Evolutionary conservation across 768 basidiomycete genomes (phyloP).

Genomic region (Flagelloscypha sp.): DNA sequence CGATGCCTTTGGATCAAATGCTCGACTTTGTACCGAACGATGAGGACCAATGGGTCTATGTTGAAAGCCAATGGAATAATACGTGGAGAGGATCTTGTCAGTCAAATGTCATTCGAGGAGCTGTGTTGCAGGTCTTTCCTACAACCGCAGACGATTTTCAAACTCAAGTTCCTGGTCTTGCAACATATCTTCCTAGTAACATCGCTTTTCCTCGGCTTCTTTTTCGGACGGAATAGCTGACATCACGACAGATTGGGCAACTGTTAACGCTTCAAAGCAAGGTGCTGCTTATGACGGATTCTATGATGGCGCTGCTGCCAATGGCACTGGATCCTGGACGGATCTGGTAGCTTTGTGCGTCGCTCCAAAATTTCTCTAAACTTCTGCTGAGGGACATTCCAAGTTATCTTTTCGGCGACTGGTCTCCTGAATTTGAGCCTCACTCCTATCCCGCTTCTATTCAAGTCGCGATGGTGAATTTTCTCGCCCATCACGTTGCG

Average conservation of each 20-base stretch:
- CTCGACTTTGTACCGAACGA: constrained; percentile 11
- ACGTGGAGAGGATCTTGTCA: constrained; percentile 9
- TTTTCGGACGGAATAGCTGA: no score
- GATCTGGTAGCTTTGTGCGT: no score
- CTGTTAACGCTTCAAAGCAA: constrained; percentile 6
- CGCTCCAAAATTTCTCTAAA: no score
- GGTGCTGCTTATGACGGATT: no score
- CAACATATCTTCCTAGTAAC: constrained; percentile 6
- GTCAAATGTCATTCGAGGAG: constrained; percentile 4
- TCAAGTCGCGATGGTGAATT: constrained; percentile 12
- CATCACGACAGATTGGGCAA: constrained; percentile 9
- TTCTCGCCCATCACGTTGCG: constrained; percentile 9
- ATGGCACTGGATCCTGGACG: no score
- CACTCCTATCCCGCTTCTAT: no score
- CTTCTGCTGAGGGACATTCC: no score
- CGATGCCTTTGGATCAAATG: constrained; percentile 8
- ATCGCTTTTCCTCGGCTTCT: no score
- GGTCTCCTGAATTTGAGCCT: no score
- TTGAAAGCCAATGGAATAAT: constrained; percentile 13
- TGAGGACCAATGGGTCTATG: constrained; percentile 8
- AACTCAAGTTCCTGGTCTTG: constrained; percentile 7
- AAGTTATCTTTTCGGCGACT: no score
- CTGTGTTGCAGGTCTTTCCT: constrained; percentile 8
- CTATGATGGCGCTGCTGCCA: no score
- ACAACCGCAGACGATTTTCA: constrained; percentile 9